Evolutionary conservation across 2,329 filamentous ascomycete species (phyloP).

Genomic region (Penicillium paneum): DNA sequence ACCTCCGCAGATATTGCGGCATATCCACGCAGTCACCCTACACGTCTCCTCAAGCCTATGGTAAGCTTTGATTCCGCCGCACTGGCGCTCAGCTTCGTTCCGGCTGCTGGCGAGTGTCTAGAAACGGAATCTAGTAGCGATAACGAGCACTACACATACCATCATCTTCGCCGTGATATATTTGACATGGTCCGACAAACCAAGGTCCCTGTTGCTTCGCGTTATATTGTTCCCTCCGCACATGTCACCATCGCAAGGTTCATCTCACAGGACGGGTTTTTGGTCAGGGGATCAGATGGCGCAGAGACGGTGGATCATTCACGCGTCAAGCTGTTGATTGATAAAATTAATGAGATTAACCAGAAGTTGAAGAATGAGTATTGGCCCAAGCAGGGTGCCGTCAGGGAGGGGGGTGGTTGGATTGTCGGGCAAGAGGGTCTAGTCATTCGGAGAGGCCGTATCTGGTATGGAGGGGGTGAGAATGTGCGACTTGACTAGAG

Average conservation of each 20-base stretch:
- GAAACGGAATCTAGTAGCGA: constrained; percentile 36
- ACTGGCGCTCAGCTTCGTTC: constrained; percentile 79
- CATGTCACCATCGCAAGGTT: constrained; percentile 84
- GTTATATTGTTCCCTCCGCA: constrained; percentile 85
- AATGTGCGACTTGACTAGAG: constrained; percentile 48
- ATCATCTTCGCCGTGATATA: constrained; percentile 78
- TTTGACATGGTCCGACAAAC: constrained; percentile 60
- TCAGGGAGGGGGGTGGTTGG: constrained; percentile 65
- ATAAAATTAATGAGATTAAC: constrained; percentile 72
- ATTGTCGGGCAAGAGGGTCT: constrained; percentile 76
- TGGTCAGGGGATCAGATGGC: constrained; percentile 33
- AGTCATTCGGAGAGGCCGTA: constrained; percentile 66
- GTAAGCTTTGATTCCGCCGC: constrained; percentile 81
- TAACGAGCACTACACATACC: constrained; percentile 74
- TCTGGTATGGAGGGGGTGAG: constrained; percentile 89
- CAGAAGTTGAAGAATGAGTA: constrained; percentile 65
- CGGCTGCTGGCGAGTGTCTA: constrained; percentile 63
- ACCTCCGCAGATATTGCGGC: constrained; percentile 52
- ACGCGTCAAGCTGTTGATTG: constrained; percentile 63
- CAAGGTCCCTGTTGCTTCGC: constrained; percentile 66
- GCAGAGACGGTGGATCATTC: constrained; percentile 41
- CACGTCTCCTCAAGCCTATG: constrained; percentile 75
- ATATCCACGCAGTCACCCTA: constrained; percentile 62
- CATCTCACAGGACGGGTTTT: constrained; percentile 61
- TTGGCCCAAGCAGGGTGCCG: constrained; percentile 57